Conservation (phyloP, 2,329 filamentous ascomycete species). For the Sclerotinia spermophila region DNA sequence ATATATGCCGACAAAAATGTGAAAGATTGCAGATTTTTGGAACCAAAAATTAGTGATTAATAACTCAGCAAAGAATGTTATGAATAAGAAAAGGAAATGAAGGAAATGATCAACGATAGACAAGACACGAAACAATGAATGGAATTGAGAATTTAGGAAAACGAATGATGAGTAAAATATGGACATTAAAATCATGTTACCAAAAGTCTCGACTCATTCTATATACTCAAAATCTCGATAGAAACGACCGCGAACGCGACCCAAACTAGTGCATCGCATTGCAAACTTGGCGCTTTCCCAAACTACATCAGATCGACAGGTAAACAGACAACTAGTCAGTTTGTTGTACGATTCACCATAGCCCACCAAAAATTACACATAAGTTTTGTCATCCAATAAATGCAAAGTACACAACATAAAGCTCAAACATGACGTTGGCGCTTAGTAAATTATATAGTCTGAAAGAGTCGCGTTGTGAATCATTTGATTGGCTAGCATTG, state of each 20-base stretch:
- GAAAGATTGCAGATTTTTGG: neutral
- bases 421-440: slow-evolving; percentile 4
- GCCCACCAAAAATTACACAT: neutral
- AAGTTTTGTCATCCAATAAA: neutral
- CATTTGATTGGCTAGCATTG: slow-evolving; percentile 6
- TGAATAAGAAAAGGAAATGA: neutral
- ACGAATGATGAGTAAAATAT: neutral
- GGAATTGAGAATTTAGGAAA: neutral
- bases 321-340: neutral
- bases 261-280: neutral
- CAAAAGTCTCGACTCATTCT: neutral
- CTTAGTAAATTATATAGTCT: slow-evolving; percentile 1
- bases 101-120: slow-evolving; percentile 6
- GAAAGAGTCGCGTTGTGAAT: neutral
- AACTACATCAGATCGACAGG: neutral
- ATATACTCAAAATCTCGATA: neutral
- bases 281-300: neutral
- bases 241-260: neutral
- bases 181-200: neutral
- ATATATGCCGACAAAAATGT: neutral
- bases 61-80: neutral
- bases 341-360: neutral
- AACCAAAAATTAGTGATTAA: neutral
- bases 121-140: neutral
- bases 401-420: neutral